Evolutionary conservation across 2,329 filamentous ascomycete species (phyloP).

Genomic region (Colletotrichum trifolii): DNA sequence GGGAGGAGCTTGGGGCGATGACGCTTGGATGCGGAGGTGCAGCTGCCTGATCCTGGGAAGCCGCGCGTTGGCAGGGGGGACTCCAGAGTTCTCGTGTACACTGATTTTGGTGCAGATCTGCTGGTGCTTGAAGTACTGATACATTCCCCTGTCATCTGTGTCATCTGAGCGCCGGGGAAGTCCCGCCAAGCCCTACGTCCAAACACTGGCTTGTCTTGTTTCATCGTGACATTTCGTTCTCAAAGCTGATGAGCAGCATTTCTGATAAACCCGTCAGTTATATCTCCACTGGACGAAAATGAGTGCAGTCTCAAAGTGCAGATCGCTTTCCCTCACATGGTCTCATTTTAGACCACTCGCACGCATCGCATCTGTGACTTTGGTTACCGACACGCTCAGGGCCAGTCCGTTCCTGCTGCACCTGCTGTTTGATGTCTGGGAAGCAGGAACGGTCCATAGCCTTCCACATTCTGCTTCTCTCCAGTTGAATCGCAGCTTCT

Average conservation of each 20-base stretch:
- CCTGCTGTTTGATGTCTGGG: background rate
- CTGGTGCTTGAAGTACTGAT: no score
- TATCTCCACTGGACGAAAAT: no score
- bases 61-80: conserved; percentile 5
- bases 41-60: conserved; percentile 15
- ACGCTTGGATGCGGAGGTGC: conserved; percentile 28
- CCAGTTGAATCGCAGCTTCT: no score
- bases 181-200: conserved; percentile 1
- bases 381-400: background rate
- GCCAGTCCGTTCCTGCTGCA: conserved; percentile 6
- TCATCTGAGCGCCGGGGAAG: conserved; percentile 17
- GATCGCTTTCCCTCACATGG: no score
- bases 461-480: no score
- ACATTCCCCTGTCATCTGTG: background rate
- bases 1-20: conserved; percentile 16
- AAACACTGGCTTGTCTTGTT: background rate
- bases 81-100: background rate
- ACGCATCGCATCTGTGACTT: no score
- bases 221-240: background rate
- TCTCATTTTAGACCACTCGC: no score
- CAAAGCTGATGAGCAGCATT: background rate
- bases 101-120: accelerated
- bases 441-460: background rate
- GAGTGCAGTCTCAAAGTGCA: no score
- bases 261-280: no score